Conservation (phyloP, 2,329 filamentous ascomycete species). For the Arachnomyces sp. region DNA sequence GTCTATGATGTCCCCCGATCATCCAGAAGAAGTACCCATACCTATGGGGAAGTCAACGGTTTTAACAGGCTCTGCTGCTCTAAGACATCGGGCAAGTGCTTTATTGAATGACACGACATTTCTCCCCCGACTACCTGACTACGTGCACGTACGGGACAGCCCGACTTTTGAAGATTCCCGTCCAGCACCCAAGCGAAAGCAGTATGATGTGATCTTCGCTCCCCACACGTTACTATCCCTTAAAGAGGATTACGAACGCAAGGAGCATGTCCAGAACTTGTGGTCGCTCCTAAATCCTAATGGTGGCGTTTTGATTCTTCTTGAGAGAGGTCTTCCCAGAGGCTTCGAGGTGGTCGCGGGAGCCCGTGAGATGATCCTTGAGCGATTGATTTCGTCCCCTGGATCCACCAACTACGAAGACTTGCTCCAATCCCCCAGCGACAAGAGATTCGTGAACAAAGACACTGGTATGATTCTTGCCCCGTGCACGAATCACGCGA, state of each 20-base stretch:
- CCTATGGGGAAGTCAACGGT: slow-evolving; percentile 66
- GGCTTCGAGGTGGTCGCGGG: slow-evolving; percentile 89
- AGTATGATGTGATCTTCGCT: slow-evolving; percentile 82
- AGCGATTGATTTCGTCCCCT: slow-evolving; percentile 61
- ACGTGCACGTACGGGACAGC: slow-evolving; percentile 55
- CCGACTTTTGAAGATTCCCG: slow-evolving; percentile 51
- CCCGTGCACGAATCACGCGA: slow-evolving; percentile 75
- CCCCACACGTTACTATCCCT: slow-evolving; percentile 73
- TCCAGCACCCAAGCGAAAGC: slow-evolving; percentile 55
- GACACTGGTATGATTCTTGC: slow-evolving; percentile 55
- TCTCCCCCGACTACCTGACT: slow-evolving; percentile 82
- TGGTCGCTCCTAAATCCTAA: slow-evolving; percentile 79
- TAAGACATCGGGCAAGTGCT: slow-evolving; percentile 65
- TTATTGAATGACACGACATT: slow-evolving; percentile 87
- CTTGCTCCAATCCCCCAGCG: slow-evolving; percentile 24
- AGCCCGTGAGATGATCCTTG: slow-evolving; percentile 68
- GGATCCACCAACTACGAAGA: slow-evolving; percentile 37
- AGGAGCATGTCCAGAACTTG: slow-evolving; percentile 72
- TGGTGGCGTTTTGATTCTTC: slow-evolving; percentile 74
- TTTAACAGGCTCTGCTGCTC: slow-evolving; percentile 62
- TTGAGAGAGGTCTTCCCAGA: slow-evolving; percentile 85
- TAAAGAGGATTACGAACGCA: slow-evolving; percentile 67
- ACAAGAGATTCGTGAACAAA: slow-evolving; percentile 32
- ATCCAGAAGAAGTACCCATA: slow-evolving; percentile 32
- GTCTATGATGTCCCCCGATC: slow-evolving; percentile 53